Evolutionary conservation across 768 basidiomycete genomes (phyloP).

Genomic region (Cubamyces sp.): DNA sequence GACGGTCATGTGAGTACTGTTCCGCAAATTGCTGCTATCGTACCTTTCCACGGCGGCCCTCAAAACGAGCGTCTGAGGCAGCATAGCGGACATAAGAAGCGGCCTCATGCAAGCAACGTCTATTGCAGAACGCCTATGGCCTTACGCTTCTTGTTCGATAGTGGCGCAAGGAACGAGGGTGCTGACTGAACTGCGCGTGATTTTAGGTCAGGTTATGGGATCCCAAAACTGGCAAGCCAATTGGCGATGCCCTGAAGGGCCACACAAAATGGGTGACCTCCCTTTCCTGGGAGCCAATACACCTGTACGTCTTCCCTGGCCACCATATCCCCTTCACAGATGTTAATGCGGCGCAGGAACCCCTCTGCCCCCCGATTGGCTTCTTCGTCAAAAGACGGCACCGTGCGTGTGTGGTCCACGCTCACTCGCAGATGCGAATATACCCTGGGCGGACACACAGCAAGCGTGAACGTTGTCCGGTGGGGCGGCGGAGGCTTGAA

Average conservation of each 20-base stretch:
- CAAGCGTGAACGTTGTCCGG: conserved; percentile 91
- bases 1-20: conserved; percentile 80
- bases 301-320: conserved; percentile 59
- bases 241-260: conserved; percentile 88
- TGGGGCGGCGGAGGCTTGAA: conserved; percentile 88
- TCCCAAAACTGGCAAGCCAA: conserved; percentile 85
- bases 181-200: background rate
- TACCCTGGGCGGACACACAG: conserved; percentile 90
- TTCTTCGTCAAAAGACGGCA: conserved; percentile 95
- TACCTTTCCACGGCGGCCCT: too few species aligned
- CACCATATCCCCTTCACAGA: conserved; percentile 5
- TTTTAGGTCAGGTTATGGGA: conserved; percentile 85
- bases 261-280: conserved; percentile 97
- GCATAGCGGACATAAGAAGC: too few species aligned
- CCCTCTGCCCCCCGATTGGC: conserved; percentile 80
- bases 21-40: background rate
- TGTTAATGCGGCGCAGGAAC: conserved; percentile 54
- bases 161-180: background rate
- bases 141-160: background rate
- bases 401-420: conserved; percentile 93
- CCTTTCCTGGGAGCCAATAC: conserved; percentile 95
- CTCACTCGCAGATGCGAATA: conserved; percentile 74
- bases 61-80: too few species aligned
- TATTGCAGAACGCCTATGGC: background rate
- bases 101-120: too few species aligned